Percentiles rank a stretch among this genome's conserved stretches.
Conservation (phyloP, 2,329 filamentous ascomycete species). For the Xylariales sp. region DNA sequence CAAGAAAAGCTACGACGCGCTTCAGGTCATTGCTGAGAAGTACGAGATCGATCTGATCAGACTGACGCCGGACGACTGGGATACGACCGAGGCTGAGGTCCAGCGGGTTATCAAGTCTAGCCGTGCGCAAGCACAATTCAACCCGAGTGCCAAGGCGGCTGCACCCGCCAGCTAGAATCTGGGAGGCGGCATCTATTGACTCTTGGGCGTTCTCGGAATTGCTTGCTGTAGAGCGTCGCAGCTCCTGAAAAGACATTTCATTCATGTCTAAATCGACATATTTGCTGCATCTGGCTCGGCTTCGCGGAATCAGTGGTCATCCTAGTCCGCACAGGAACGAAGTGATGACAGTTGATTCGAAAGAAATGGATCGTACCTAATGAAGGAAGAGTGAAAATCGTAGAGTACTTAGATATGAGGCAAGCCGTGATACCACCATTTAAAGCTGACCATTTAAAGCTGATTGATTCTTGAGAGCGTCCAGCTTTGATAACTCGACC, state of each 20-base stretch:
- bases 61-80: conserved; percentile 85
- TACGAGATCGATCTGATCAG: conserved; percentile 78
- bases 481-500: no score
- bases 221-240: no score
- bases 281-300: no score
- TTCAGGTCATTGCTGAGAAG: conserved; percentile 73
- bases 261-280: no score
- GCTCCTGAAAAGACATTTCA: no score
- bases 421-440: conserved; percentile 4
- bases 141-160: conserved; percentile 29
- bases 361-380: background rate
- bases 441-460: no score
- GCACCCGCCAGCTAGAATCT: no score
- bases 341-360: background rate
- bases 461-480: no score
- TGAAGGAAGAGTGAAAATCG: background rate
- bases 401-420: conserved; percentile 2
- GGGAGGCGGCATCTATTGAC: no score
- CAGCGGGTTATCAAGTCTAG: conserved; percentile 75
- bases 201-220: no score
- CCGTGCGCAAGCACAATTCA: conserved; percentile 51
- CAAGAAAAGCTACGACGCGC: conserved; percentile 71
- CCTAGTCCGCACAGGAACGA: background rate
- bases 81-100: conserved; percentile 76
- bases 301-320: no score